Conservation (phyloP, 306 rosid genomes). For the Pyrus betulifolia region DNA sequence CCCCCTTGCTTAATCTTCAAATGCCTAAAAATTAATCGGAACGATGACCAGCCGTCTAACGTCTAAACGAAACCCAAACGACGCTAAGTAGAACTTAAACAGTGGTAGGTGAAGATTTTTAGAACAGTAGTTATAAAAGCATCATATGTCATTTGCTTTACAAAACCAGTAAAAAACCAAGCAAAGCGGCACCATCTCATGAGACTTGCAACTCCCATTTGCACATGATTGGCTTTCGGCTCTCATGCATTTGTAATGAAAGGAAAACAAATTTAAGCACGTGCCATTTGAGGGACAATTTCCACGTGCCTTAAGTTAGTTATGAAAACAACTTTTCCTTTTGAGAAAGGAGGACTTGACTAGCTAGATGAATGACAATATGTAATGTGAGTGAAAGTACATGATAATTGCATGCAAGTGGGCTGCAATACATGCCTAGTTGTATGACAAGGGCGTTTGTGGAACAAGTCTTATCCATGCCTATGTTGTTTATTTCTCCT, state of each 20-base stretch:
- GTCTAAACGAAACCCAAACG: fast-evolving
- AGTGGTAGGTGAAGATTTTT: fast-evolving
- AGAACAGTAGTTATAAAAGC: too few species aligned
- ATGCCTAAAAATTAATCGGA: too few species aligned
- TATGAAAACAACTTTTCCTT: background rate
- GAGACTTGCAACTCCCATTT: background rate
- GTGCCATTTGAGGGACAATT: background rate
- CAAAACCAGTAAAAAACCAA: background rate
- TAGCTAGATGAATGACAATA: background rate
- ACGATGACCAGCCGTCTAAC: fast-evolving
- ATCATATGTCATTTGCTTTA: background rate
- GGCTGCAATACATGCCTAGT: background rate
- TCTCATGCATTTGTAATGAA: background rate
- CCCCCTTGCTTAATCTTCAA: too few species aligned
- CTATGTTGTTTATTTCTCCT: background rate
- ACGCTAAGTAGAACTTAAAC: too few species aligned
- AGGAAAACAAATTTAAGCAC: background rate
- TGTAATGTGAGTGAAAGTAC: background rate
- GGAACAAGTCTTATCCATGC: background rate
- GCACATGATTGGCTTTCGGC: background rate
- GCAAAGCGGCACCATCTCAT: background rate
- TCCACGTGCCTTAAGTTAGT: background rate
- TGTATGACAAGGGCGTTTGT: background rate
- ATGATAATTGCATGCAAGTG: background rate
- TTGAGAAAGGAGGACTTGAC: background rate